Conservation (phyloP, 202 grass and related monocot genomes). For the Carex sylvatica region DNA sequence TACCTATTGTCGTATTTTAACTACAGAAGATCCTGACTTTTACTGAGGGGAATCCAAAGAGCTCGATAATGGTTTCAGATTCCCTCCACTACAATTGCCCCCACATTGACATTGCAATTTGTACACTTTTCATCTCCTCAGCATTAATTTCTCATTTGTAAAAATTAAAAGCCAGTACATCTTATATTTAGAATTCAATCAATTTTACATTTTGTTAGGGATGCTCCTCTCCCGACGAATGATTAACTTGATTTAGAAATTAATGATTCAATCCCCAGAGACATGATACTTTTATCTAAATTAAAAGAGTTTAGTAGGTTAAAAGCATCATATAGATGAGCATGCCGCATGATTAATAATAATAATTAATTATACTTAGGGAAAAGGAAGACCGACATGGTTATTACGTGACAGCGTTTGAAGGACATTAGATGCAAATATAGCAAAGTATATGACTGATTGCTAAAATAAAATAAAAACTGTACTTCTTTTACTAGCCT, state of each 20-base stretch:
- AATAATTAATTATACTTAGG: background rate
- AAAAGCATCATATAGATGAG: background rate
- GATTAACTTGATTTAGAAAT: background rate
- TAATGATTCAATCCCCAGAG: background rate
- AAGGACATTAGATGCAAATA: background rate
- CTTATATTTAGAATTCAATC: background rate
- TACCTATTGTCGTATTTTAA: background rate
- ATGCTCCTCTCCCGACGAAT: background rate
- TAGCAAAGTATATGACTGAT: conserved; percentile 20
- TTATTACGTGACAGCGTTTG: conserved; percentile 4
- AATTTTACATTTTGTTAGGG: background rate
- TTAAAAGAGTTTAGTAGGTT: conserved; percentile 5
- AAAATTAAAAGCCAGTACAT: background rate
- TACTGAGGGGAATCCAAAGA: conserved; percentile 28
- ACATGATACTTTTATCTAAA: background rate
- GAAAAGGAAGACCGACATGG: background rate
- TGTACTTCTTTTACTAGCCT: conserved; percentile 28
- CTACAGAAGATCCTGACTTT: background rate
- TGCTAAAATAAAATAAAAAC: conserved; percentile 5
- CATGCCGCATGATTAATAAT: background rate
- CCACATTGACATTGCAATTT: background rate
- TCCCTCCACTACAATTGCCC: conserved; percentile 20
- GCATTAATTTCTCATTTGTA: background rate
- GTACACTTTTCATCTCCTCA: background rate
- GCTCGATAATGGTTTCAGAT: conserved; percentile 13